A percentile compares a stretch with the other conserved stretches of the same genome.
phyloP scores from a whole-genome alignment of 1,284 basidiomycete genomes.

The Malassezia slooffiae region DNA sequence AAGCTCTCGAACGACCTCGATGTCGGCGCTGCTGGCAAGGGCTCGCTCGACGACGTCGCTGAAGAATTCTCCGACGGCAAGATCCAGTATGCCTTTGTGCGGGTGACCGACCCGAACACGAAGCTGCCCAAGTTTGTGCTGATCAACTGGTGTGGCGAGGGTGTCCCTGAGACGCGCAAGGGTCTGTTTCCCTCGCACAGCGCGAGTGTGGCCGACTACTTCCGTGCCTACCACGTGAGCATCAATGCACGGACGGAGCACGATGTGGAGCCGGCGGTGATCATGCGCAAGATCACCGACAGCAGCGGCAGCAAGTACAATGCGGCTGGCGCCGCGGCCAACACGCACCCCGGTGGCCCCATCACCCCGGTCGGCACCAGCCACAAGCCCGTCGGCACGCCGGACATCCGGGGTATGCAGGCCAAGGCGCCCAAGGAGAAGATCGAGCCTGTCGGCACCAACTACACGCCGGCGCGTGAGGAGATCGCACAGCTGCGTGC shows the following conservation, averaged over 20 bases:
- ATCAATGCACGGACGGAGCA: conserved; percentile 85
- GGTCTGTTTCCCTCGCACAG: conserved; percentile 83
- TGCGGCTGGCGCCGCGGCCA: conserved; percentile 39
- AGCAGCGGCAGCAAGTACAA: conserved; percentile 88
- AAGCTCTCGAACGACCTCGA: conserved; percentile 78
- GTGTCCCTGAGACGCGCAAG: conserved; percentile 82
- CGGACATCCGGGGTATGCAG: conserved; percentile 40
- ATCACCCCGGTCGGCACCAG: conserved; percentile 34
- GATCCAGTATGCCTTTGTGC: conserved; percentile 85
- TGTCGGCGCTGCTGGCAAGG: conserved; percentile 58
- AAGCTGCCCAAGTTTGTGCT: conserved; percentile 84
- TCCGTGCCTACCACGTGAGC: conserved; percentile 72
- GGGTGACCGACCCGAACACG: conserved; percentile 80
- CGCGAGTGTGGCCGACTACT: conserved; percentile 66
- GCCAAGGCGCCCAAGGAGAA: conserved; percentile 28
- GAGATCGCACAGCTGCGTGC: conserved; percentile 37
- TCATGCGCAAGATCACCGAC: conserved; percentile 72
- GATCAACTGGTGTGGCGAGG: conserved; percentile 68
- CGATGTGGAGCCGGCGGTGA: conserved; percentile 41
- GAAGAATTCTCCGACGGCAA: conserved; percentile 91
- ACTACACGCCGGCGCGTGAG: conserved; percentile 33
- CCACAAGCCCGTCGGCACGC: conserved; percentile 43
- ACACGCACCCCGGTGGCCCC: conserved; percentile 33
- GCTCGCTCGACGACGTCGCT: conserved; percentile 73
- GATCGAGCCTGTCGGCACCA: conserved; percentile 36